Conservation (phyloP, 192 early-diverging fungal species). For the Entomortierella parvispora region DNA sequence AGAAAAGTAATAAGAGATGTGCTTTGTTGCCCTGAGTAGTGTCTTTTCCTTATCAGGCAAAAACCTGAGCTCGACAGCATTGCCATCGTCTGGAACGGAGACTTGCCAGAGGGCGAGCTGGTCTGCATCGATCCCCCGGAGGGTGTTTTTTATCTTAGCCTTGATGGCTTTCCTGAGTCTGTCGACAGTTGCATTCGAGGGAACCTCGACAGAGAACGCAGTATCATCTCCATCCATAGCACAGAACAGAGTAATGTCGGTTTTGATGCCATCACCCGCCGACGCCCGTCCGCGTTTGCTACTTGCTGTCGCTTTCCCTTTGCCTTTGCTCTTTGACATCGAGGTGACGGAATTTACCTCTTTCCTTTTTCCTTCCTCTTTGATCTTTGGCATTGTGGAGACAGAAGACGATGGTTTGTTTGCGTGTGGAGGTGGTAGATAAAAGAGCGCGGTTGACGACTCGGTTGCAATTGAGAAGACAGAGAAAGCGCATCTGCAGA, state of each 20-base stretch:
- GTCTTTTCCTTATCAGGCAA: not conserved
- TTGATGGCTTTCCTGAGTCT: slow-evolving; percentile 17
- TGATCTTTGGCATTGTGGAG: slow-evolving; percentile 18
- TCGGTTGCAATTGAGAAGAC: too few species aligned
- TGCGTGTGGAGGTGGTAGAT: too few species aligned
- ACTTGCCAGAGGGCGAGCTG: slow-evolving; percentile 1
- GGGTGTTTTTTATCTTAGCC: not conserved
- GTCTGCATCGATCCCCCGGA: not conserved
- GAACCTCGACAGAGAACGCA: slow-evolving; percentile 12
- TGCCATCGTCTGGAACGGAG: not conserved
- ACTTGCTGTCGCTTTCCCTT: slow-evolving; percentile 2
- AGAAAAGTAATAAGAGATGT: not conserved
- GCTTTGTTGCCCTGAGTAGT: not conserved
- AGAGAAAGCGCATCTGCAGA: too few species aligned
- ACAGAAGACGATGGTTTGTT: slow-evolving; percentile 14
- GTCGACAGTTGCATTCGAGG: not conserved
- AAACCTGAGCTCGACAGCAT: too few species aligned
- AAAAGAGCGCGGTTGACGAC: too few species aligned
- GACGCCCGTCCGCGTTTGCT: not conserved
- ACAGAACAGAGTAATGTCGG: slow-evolving; percentile 9
- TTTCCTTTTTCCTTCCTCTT: slow-evolving; percentile 13
- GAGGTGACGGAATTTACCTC: slow-evolving; percentile 5
- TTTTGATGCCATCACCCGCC: too few species aligned
- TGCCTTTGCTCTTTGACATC: slow-evolving; percentile 11
- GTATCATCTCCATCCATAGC: slow-evolving; percentile 12